A percentile compares a stretch with the other conserved stretches of the same genome.
These are phyloP conservation scores for Ophiocordyceps australis DNA, from an alignment of 2,329 filamentous ascomycete genomes.

Conservation along the genomic window DNA sequence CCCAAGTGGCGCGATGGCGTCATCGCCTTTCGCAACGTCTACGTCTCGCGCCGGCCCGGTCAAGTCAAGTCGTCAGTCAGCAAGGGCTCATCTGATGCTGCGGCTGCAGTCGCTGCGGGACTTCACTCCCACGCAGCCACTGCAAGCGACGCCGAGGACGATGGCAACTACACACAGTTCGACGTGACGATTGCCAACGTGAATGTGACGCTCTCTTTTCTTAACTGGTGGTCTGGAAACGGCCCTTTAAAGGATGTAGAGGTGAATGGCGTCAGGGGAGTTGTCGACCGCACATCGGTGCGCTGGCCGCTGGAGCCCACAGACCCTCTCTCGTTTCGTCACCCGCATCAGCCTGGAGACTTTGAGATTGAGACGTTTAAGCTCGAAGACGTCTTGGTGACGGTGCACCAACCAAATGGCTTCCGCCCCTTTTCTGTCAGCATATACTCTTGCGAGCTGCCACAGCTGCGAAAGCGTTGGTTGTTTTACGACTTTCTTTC, in stretches of 20 bases:
- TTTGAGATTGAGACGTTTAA: conserved; percentile 97
- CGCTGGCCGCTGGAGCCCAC: conserved; percentile 43
- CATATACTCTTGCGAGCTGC: conserved; percentile 89
- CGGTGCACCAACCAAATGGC: conserved; percentile 71
- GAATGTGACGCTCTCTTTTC: conserved; percentile 88
- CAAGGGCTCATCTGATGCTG: conserved; percentile 81
- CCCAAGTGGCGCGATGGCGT: conserved; percentile 91
- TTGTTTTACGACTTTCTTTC: conserved; percentile 95
- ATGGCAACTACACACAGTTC: conserved; percentile 95
- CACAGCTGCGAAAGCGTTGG: conserved; percentile 86
- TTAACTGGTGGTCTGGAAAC: conserved; percentile 99
- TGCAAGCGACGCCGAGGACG: conserved; percentile 37
- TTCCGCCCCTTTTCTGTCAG: conserved; percentile 94
- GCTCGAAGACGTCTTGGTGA: conserved; percentile 82
- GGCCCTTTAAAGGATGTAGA: conserved; percentile 83
- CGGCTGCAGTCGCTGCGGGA: conserved; percentile 66
- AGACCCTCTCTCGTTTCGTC: conserved; percentile 75
- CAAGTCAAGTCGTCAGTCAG: conserved; percentile 67
- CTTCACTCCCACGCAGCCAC: conserved; percentile 24
- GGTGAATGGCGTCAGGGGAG: conserved; percentile 80
- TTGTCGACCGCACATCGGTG: conserved; percentile 78
- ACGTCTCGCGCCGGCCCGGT: conserved; percentile 79
- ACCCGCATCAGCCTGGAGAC: conserved; percentile 77
- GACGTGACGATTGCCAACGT: conserved; percentile 89
- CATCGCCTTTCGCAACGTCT: conserved; percentile 92